Conservation (phyloP, 306 rosid genomes). For the Trifolium subterraneum region DNA sequence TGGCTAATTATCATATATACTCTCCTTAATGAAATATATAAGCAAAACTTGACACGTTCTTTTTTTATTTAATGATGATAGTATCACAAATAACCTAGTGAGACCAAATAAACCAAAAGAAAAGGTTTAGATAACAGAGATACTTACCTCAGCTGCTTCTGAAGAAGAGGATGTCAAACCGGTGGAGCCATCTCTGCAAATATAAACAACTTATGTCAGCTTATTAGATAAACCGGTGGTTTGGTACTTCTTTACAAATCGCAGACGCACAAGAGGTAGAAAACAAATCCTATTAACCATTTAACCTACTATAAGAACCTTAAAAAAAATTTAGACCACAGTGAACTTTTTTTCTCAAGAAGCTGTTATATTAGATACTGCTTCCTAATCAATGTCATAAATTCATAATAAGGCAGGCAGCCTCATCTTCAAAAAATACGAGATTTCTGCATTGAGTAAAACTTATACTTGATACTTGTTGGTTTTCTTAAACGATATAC, state of each 20-base stretch:
- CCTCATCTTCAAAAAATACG: no score
- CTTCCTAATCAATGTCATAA: no score
- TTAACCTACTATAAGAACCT: background rate
- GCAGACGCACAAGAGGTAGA: background rate
- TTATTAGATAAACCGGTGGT: no score
- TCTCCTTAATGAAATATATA: no score
- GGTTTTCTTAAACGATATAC: no score
- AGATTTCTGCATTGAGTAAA: no score
- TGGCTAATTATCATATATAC: no score
- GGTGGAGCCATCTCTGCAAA: slow-evolving; percentile 39
- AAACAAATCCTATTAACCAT: background rate
- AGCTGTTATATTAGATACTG: no score
- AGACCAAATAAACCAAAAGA: slow-evolving; percentile 23
- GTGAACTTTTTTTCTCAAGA: background rate
- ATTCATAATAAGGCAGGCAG: no score
- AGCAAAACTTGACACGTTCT: no score
- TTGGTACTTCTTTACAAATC: slow-evolving; percentile 27
- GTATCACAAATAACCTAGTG: background rate
- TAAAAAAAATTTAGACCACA: background rate
- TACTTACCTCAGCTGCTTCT: slow-evolving; percentile 35
- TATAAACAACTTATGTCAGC: slow-evolving; percentile 30
- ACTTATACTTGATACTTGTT: no score
- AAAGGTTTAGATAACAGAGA: background rate
- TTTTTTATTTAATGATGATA: no score
- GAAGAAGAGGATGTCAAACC: slow-evolving; percentile 39